Evolutionary conservation across 805 yeast genomes (phyloP).

Genomic region (Candida krabiensis): DNA sequence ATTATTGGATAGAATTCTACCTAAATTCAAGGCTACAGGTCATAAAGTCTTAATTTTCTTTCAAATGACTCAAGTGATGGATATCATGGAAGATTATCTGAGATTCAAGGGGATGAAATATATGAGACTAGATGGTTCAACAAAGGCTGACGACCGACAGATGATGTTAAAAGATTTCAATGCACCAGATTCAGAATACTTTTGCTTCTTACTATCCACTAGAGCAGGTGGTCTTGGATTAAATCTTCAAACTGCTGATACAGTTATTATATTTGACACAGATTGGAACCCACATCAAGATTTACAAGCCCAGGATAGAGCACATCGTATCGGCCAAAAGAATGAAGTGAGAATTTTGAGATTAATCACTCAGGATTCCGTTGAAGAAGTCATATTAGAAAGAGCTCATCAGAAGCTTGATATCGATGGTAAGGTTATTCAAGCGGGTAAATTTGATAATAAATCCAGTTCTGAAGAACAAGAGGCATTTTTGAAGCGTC

Average conservation of each 20-base stretch:
- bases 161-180: conserved; percentile 71
- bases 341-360: conserved; percentile 82
- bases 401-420: conserved; percentile 82
- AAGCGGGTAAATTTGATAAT: conserved; percentile 88
- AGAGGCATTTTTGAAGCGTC: conserved; percentile 70
- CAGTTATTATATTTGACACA: conserved; percentile 82
- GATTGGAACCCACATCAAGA: conserved; percentile 94
- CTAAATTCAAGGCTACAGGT: conserved; percentile 71
- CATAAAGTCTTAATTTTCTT: conserved; percentile 81
- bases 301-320: conserved; percentile 88
- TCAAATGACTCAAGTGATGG: conserved; percentile 91
- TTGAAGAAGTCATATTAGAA: conserved; percentile 79
- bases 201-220: conserved; percentile 75
- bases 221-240: conserved; percentile 91
- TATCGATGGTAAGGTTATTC: conserved; percentile 86
- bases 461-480: conserved; percentile 86
- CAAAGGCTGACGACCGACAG: conserved; percentile 83
- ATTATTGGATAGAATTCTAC: conserved; percentile 69
- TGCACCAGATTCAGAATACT: conserved; percentile 73
- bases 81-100: conserved; percentile 82
- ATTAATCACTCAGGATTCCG: conserved; percentile 77
- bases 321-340: conserved; percentile 87
- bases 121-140: conserved; percentile 77
- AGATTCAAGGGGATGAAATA: conserved; percentile 66
- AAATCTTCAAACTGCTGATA: conserved; percentile 84